phyloP scores from a whole-genome alignment of 164 flowering plant species.

The Echeveria elegans region DNA sequence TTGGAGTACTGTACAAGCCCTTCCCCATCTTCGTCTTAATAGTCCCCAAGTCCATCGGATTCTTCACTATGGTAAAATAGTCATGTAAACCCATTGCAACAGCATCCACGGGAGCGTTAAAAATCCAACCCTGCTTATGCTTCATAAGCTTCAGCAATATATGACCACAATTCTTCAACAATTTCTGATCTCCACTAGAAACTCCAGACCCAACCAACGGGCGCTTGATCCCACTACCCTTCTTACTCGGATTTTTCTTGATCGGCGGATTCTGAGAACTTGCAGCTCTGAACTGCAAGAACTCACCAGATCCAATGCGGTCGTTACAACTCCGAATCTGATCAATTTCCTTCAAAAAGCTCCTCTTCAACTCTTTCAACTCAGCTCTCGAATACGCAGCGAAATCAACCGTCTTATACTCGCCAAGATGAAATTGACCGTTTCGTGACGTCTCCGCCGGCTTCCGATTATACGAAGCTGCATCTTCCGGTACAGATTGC shows the following conservation, averaged over 20 bases:
- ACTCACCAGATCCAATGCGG: conserved; percentile 43
- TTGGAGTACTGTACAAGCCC: conserved; percentile 35
- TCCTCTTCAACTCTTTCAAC: conserved; percentile 39
- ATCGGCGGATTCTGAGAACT: conserved; percentile 12
- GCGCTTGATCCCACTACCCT: conserved; percentile 19
- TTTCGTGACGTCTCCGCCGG: conserved; percentile 6
- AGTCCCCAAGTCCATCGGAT: conserved; percentile 90
- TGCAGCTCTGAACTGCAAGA: conserved; percentile 18
- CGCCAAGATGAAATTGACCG: conserved; percentile 16
- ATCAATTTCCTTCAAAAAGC: conserved; percentile 43
- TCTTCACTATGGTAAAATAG: conserved; percentile 51
- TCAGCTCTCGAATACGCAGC: conserved; percentile 31
- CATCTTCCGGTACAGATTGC: conserved; percentile 42
- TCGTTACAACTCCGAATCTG: conserved; percentile 37
- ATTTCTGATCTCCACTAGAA: conserved; percentile 18
- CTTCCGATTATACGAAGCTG: conserved; percentile 34
- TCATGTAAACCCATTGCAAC: conserved; percentile 63
- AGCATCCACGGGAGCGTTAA: conserved; percentile 63
- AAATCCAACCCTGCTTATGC: conserved; percentile 16
- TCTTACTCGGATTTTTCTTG: conserved; percentile 17
- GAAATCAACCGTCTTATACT: conserved; percentile 30
- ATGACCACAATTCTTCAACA: conserved; percentile 50
- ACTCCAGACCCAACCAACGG: conserved; percentile 19
- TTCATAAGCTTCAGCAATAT: conserved; percentile 11
- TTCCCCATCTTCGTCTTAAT: conserved; percentile 47